phyloP scores from a whole-genome alignment of 495 filamentous ascomycete species.

The Apiosordaria backusii region DNA sequence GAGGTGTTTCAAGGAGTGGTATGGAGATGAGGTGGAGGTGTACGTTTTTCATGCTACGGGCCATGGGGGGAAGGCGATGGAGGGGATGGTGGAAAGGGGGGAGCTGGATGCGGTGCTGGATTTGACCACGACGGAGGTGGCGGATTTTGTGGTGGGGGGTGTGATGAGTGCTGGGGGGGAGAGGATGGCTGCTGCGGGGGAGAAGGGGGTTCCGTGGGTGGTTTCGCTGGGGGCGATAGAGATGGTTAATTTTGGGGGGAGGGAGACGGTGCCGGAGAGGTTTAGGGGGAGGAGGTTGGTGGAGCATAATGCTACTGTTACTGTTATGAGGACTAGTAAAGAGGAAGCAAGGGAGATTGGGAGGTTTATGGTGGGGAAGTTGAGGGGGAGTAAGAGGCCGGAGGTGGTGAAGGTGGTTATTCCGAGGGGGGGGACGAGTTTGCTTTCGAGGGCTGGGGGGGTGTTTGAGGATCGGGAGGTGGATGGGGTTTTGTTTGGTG shows the following conservation, averaged over 20 bases:
- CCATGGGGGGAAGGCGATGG: conserved; percentile 63
- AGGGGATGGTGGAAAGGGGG: conserved; percentile 53
- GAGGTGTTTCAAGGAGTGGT: conserved; percentile 37
- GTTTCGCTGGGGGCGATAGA: conserved; percentile 63
- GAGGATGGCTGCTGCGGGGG: conserved; percentile 53
- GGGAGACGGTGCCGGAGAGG: conserved; percentile 49
- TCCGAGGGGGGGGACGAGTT: conserved; percentile 49
- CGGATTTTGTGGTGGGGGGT: conserved; percentile 59
- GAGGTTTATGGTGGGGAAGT: conserved; percentile 49
- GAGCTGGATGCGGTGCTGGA: conserved; percentile 61
- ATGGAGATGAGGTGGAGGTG: conserved; percentile 44
- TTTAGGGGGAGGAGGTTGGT: conserved; percentile 48
- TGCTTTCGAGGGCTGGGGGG: conserved; percentile 34
- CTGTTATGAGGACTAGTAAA: conserved; percentile 56
- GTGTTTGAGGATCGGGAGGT: conserved; percentile 35
- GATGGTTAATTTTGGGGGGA: conserved; percentile 65
- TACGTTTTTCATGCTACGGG: conserved; percentile 70
- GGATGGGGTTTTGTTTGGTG: conserved; percentile 40
- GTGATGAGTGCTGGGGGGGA: conserved; percentile 53
- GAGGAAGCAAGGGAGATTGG: conserved; percentile 55
- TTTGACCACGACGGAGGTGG: conserved; percentile 65
- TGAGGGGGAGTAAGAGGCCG: conserved; percentile 38
- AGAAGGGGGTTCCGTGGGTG: conserved; percentile 56
- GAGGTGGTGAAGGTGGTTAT: conserved; percentile 52
- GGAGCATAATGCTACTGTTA: conserved; percentile 64